Conservation (phyloP, 352 stramenopile genomes). For the Globisporangium middletonii region DNA sequence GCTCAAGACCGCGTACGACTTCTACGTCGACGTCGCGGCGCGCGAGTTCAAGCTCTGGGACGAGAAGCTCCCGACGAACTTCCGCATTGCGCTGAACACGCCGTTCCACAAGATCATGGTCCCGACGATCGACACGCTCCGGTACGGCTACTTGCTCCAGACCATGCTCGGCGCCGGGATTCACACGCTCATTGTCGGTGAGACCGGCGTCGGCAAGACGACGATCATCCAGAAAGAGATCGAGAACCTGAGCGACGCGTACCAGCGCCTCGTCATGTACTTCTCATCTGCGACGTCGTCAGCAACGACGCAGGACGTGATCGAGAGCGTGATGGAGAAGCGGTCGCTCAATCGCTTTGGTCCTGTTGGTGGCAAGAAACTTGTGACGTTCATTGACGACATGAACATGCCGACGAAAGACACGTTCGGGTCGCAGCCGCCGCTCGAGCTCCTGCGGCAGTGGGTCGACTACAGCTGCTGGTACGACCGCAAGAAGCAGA, state of each 20-base stretch:
- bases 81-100: conserved; percentile 61
- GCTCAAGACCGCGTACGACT: conserved; percentile 91
- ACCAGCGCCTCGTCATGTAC: conserved; percentile 79
- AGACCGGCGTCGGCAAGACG: conserved; percentile 89
- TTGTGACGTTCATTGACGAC: conserved; percentile 91
- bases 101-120: conserved; percentile 87
- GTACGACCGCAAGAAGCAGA: conserved; percentile 91
- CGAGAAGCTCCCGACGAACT: conserved; percentile 72
- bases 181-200: conserved; percentile 84
- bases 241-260: conserved; percentile 73
- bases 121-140: conserved; percentile 79
- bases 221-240: conserved; percentile 80
- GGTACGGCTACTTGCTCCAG: conserved; percentile 78
- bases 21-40: conserved; percentile 81
- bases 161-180: conserved; percentile 70
- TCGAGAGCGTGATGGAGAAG: conserved; percentile 91
- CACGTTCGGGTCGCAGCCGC: conserved; percentile 87
- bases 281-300: conserved; percentile 89
- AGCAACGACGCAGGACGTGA: conserved; percentile 84
- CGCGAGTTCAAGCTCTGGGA: conserved; percentile 84
- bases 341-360: conserved; percentile 85
- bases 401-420: conserved; percentile 92
- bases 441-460: conserved; percentile 87
- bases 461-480: conserved; percentile 91
- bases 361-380: conserved; percentile 78